Evolutionary conservation across 2,329 filamentous ascomycete genomes (phyloP).

Genomic region (Onygena corvina): DNA sequence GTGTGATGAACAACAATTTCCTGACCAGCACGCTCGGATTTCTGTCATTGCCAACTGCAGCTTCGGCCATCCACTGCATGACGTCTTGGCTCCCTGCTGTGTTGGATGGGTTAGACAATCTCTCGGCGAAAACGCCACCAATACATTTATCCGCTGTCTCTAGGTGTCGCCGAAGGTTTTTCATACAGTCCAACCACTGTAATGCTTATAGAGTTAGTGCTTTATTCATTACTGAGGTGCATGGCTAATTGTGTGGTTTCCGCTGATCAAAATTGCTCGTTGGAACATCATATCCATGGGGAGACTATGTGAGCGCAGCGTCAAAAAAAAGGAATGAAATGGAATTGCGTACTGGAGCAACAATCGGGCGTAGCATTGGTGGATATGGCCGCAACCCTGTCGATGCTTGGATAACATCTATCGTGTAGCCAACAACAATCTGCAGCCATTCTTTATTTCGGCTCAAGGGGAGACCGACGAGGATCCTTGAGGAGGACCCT

Average conservation of each 20-base stretch:
- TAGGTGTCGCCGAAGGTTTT: no score
- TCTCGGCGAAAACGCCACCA: no score
- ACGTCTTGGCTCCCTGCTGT: no score
- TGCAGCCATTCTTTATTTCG: background rate
- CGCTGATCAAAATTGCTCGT: no score
- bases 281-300: background rate
- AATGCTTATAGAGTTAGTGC: no score
- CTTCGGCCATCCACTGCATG: slow-evolving; percentile 25
- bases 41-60: background rate
- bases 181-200: no score
- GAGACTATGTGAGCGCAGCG: background rate
- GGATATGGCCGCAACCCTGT: slow-evolving; percentile 25
- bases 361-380: slow-evolving; percentile 23
- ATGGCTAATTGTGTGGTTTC: no score
- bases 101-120: no score
- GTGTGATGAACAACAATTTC: slow-evolving; percentile 9
- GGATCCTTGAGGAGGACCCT: background rate
- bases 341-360: slow-evolving; percentile 17
- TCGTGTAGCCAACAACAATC: background rate
- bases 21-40: slow-evolving; percentile 13
- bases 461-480: background rate
- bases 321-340: background rate
- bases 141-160: no score
- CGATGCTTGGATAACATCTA: background rate
- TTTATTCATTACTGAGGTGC: no score